phyloP scores from a whole-genome alignment of 495 filamentous ascomycete genomes.

The Copromyces sp. region DNA sequence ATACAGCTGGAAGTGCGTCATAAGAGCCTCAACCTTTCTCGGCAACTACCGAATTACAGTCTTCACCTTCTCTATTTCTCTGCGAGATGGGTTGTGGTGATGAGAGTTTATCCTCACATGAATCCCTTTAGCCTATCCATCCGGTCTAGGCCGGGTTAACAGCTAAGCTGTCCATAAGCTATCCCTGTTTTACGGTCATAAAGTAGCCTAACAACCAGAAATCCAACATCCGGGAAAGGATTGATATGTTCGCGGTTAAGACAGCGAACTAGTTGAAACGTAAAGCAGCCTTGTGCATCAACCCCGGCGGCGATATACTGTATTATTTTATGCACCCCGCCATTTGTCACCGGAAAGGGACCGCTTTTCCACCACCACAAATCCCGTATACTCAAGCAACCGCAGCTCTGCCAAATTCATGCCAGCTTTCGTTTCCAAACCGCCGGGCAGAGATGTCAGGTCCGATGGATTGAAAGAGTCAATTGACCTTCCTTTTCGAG shows the following conservation, averaged over 20 bases:
- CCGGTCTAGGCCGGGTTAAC: not conserved
- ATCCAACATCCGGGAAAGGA: conserved; percentile 10
- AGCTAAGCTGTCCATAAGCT: not conserved
- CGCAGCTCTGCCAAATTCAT: conserved; percentile 2
- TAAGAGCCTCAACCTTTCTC: not conserved
- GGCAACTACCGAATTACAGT: not conserved
- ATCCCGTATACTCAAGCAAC: not conserved
- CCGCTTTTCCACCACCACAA: conserved; percentile 22
- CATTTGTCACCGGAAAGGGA: conserved; percentile 18
- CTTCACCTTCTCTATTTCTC: not conserved
- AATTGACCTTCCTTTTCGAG: conserved; percentile 22
- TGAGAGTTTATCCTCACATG: no score
- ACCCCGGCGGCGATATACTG: conserved; percentile 20
- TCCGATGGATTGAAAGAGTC: conserved; percentile 2
- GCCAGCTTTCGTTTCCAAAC: conserved; percentile 3
- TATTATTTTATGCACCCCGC: conserved; percentile 17
- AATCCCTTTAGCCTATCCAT: not conserved
- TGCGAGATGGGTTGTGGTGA: not conserved
- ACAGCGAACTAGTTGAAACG: conserved; percentile 5
- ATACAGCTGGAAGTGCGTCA: not conserved
- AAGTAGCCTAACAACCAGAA: conserved; percentile 2
- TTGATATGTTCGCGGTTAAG: conserved; percentile 5
- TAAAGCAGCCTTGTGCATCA: conserved; percentile 12
- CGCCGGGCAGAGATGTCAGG: conserved; percentile 9
- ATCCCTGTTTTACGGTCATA: not conserved